A percentile compares a stretch with the other conserved stretches of the same genome.
phyloP scores from a whole-genome alignment of 1,284 basidiomycete genomes.

The Moniliophthora roreri region DNA sequence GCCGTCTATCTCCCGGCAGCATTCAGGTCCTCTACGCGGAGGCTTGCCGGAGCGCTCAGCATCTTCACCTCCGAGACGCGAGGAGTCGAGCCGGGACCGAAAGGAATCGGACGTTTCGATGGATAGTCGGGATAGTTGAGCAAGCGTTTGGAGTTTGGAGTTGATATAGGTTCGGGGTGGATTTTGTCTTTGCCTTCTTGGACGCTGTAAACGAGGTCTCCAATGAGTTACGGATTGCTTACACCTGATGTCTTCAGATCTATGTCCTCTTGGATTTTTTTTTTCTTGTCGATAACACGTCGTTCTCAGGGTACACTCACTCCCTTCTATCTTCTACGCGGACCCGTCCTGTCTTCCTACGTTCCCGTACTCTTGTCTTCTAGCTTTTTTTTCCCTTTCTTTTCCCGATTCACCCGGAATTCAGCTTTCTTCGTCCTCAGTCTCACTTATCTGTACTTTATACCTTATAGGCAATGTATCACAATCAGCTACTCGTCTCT shows the following conservation, averaged over 20 bases:
- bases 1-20: slow-evolving; percentile 3
- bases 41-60: not conserved
- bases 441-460: slow-evolving; percentile 5
- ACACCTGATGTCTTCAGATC: too few relatives aligned
- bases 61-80: slow-evolving; percentile 1
- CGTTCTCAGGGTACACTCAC: too few relatives aligned
- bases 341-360: too few relatives aligned
- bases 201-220: too few relatives aligned
- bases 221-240: too few relatives aligned
- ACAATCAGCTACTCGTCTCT: not conserved
- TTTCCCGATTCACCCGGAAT: not conserved
- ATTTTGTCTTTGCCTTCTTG: too few relatives aligned
- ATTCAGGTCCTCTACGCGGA: slow-evolving; percentile 1
- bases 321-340: too few relatives aligned
- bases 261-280: too few relatives aligned
- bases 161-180: not conserved
- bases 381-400: not conserved
- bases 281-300: too few relatives aligned
- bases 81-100: not conserved
- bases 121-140: not conserved
- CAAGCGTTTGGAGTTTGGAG: not conserved
- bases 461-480: slow-evolving; percentile 4
- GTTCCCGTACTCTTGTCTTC: not conserved
- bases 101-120: not conserved
- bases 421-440: not conserved